Conservation (phyloP, 306 rosid species). For the Mimosa bimucronata region DNA sequence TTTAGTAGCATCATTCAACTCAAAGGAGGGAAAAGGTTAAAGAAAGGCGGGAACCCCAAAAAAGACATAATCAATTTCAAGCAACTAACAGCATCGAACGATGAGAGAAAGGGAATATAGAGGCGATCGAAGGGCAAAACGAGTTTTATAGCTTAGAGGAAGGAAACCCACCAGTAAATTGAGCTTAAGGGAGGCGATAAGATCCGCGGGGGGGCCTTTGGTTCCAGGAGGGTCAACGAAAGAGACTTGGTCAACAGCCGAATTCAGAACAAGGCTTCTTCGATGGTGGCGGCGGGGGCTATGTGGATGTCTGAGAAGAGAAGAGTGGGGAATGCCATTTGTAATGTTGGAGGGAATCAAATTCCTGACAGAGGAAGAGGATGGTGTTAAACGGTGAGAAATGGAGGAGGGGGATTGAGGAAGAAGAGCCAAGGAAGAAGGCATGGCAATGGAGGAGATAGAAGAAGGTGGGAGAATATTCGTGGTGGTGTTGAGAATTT, state of each 20-base stretch:
- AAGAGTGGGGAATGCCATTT: constrained; percentile 18
- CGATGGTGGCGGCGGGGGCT: constrained; percentile 7
- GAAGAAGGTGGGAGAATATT: not conserved
- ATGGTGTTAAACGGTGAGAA: constrained; percentile 28
- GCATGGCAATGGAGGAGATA: constrained; percentile 36
- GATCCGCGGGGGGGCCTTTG: constrained; percentile 28
- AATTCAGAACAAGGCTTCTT: constrained; percentile 45
- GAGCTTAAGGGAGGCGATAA: constrained; percentile 61
- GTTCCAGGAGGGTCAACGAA: constrained; percentile 38
- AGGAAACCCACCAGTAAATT: constrained; percentile 65
- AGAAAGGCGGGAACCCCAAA: not conserved
- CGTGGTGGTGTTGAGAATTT: not conserved
- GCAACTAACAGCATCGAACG: no score
- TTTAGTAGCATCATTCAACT: not conserved
- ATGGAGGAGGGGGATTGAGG: constrained; percentile 35
- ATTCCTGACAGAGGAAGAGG: constrained; percentile 13
- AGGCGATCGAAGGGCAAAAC: not conserved
- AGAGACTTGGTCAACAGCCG: constrained; percentile 43
- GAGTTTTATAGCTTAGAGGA: not conserved
- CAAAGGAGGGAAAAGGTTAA: not conserved
- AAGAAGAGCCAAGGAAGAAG: constrained; percentile 53
- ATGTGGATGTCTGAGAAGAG: constrained; percentile 27
- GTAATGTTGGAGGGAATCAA: constrained; percentile 13
- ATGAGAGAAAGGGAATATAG: not conserved
- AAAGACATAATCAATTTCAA: not conserved